These are phyloP conservation scores for Knufia fluminis DNA, from an alignment of 2,329 filamentous ascomycete species.

Conservation along the genomic window DNA sequence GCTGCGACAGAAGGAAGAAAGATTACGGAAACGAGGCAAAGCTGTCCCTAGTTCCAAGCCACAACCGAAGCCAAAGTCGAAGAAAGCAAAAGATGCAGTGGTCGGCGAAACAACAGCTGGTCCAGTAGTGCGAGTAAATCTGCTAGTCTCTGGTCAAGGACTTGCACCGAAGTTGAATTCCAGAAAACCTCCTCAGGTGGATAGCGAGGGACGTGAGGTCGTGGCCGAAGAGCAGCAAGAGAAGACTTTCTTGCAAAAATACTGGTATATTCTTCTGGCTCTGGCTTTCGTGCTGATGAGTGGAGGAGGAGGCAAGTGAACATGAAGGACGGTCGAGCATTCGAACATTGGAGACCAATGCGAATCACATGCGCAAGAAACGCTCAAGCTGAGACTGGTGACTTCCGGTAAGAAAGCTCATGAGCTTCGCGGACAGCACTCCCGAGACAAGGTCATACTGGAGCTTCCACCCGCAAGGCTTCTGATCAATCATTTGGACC, in stretches of 20 bases:
- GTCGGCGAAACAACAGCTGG: conserved; percentile 12
- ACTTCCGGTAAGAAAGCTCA: too few species aligned
- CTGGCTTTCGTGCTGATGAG: conserved; percentile 34
- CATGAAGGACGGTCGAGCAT: too few species aligned
- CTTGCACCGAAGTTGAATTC: conserved; percentile 32
- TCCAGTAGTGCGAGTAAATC: conserved; percentile 26
- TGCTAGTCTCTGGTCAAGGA: conserved; percentile 28
- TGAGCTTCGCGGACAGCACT: too few species aligned
- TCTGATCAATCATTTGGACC: too few species aligned
- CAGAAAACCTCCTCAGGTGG: conserved; percentile 31
- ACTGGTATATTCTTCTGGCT: conserved; percentile 40
- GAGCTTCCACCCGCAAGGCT: too few species aligned
- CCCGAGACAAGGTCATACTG: too few species aligned
- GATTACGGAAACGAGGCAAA: conserved; percentile 20
- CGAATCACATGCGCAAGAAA: too few species aligned
- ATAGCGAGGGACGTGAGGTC: conserved; percentile 27
- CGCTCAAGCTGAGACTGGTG: too few species aligned
- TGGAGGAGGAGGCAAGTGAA: conserved; percentile 28
- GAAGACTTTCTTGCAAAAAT: conserved; percentile 39
- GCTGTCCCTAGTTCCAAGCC: conserved; percentile 19
- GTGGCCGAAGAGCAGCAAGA: conserved; percentile 30
- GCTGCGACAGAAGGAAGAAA: conserved; percentile 18
- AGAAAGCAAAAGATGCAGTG: conserved; percentile 3
- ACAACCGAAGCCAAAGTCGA: conserved; percentile 10
- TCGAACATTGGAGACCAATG: too few species aligned